phyloP scores from a whole-genome alignment of 192 early-diverging fungal genomes.

The Chytriomyces sp. region DNA sequence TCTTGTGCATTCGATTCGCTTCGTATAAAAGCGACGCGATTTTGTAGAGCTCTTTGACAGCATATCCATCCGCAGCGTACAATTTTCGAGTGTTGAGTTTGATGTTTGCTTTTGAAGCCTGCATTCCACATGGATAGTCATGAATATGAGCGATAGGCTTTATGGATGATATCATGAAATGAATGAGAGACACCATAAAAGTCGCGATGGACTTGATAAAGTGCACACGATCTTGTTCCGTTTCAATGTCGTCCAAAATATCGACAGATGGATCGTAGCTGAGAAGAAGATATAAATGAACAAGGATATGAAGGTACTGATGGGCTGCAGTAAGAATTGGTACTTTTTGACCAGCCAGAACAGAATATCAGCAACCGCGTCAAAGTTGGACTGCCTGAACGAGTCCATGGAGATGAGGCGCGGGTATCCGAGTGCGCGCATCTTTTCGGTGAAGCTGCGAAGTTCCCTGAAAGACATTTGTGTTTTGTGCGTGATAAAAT shows the following conservation, averaged over 20 bases:
- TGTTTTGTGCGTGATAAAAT: too few relatives aligned
- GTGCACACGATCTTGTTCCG: conserved; percentile 57
- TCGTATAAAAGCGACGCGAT: conserved; percentile 50
- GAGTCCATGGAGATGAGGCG: conserved; percentile 57
- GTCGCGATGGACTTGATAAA: conserved; percentile 57
- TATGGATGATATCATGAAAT: neutral
- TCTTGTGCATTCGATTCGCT: conserved; percentile 33
- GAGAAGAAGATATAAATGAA: neutral
- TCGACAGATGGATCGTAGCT: conserved; percentile 59
- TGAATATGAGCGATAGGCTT: neutral
- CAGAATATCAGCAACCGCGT: conserved; percentile 53
- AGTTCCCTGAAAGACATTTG: conserved; percentile 45
- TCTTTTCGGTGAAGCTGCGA: conserved; percentile 53
- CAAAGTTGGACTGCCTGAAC: conserved; percentile 60
- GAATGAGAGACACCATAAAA: conserved; percentile 48
- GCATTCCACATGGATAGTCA: neutral
- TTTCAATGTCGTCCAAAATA: conserved; percentile 48
- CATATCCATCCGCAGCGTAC: conserved; percentile 60
- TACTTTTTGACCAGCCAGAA: conserved; percentile 62
- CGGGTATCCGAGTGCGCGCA: conserved; percentile 57
- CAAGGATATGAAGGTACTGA: neutral
- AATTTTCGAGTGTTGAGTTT: conserved; percentile 58
- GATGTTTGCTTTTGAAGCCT: conserved; percentile 60
- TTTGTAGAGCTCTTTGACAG: conserved; percentile 59
- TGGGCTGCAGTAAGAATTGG: neutral